Evolutionary conservation across 345 rosid genomes (phyloP), one percentile per base, ranked within the genome.

Genomic region (Euphorbia pulcherrima): DNA sequence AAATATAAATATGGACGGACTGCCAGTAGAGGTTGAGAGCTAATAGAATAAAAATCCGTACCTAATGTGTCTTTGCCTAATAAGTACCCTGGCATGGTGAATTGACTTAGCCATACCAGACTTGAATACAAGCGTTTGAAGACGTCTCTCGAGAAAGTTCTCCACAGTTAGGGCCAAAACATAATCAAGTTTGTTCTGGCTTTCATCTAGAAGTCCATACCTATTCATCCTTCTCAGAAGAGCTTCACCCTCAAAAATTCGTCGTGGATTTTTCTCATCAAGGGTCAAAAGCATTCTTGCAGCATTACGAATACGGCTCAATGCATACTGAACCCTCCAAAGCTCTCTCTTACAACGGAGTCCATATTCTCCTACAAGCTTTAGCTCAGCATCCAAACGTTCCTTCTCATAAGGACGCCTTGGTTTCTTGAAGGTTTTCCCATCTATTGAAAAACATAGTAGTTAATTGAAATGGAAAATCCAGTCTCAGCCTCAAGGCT

Each of bases 161-260:
- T 85, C 92, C 47, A 87, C 88, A 14, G 92, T 87, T 73, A 85
- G 53, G 0, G 92, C 89, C 81, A 87, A 67, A 64, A 87, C 88
- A 63, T 87, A 87, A 79, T 87, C 92, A 8, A 87, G 92, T 76
- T 85, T 87, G 86, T 87, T 87, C 81, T 87, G 86, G 64, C 86
- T 81, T 85, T 86, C 90, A 16, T 86, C 91, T 52, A 86, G 69
- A 13, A 86, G 83, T 0, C 88, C 87, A 75, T 77, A 86, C 26
- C 85, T 77, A 77, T 84, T 82, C 88, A 86, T 86, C 71, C 86
- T 79, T 12, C 88, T 65, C 0, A 86, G 78, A 14, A 84, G 83
- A 1, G 91, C 88, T 51, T 86, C 88, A 63, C 87, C 91, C 77
- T 84, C 87, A 35, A 86, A 86, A 59, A 86, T 86, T 29, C 87